Base-by-base conservation (phyloP, 805 yeast genomes). In the Brettanomyces bruxellensis region DNA sequence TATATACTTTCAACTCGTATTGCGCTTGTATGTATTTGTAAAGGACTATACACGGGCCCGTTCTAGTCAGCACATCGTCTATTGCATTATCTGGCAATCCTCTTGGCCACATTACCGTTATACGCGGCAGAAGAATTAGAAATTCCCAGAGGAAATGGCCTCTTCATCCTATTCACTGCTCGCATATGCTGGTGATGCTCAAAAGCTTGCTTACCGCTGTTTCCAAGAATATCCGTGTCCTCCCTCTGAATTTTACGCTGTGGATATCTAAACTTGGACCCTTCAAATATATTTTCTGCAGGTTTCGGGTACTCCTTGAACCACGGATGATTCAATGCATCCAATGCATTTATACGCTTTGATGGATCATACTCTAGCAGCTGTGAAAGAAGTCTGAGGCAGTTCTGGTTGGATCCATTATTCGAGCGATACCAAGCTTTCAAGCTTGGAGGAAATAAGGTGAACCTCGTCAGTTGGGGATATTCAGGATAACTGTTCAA, bases 371-470 rank as follows among this genome's bases (percentile, higher is more conserved):
- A 93, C 49, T 77, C 84, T 44, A 93, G 64, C 37, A 93, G 60
- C 38, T 75, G 75, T 35, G 76, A 68, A 25, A 91, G 65, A 25
- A 91, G 66, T 47, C 78, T 75, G 22, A 86, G 70, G 39, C 95
- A 89, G 53, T 72, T 72, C 47, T 75, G 76, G 58, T 83, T 85
- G 5, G 79, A 69, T 0, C 87, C 91, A 12, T 95, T 95, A 28
- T 86, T 79, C 2, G 86, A 72, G 50, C 83, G 85, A 61, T 83
- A 91, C 99, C 99, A 93, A 11, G 81, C 79, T 38, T 78, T 78
- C 37, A 93, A 66, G 55, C 83, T 85, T 11, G 82, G 71, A 1
- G 88, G 86, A 55, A 80, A 84, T 18, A 70, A 69, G 40, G 76
- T 78, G 56, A 81, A 71, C 41, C 71, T 71, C 45, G 80, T 75